Conservation (phyloP, 371 early-diverging fungal genomes). For the Mucor piriformis region DNA sequence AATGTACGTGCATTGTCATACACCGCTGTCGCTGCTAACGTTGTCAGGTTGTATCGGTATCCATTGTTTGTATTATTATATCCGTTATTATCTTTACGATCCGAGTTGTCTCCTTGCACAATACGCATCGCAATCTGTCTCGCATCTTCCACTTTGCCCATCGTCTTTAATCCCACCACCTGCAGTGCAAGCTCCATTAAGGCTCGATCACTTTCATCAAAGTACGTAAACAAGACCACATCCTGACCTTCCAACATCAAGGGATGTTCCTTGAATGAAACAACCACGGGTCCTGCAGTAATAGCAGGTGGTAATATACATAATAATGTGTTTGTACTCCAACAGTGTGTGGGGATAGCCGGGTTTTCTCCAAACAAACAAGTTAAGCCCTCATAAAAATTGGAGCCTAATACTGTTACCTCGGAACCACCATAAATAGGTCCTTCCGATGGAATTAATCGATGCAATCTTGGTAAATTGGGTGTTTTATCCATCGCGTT, state of each 20-base stretch:
- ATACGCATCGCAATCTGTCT: slow-evolving; percentile 66
- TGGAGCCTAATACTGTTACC: slow-evolving; percentile 70
- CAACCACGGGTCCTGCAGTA: slow-evolving; percentile 69
- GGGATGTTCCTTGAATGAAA: slow-evolving; percentile 62
- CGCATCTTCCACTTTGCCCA: slow-evolving; percentile 65
- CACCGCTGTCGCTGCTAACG: slow-evolving; percentile 31
- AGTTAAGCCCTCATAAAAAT: slow-evolving; percentile 67
- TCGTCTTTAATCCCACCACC: slow-evolving; percentile 72
- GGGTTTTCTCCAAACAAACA: slow-evolving; percentile 72
- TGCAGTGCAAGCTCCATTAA: slow-evolving; percentile 79
- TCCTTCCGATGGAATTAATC: slow-evolving; percentile 69
- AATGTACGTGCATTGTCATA: slow-evolving; percentile 44
- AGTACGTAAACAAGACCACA: slow-evolving; percentile 57
- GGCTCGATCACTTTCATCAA: slow-evolving; percentile 75
- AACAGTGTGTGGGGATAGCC: slow-evolving; percentile 64
- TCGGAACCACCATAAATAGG: slow-evolving; percentile 77
- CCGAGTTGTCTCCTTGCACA: slow-evolving; percentile 58
- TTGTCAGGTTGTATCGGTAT: slow-evolving; percentile 29
- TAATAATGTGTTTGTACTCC: slow-evolving; percentile 66
- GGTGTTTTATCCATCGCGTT: slow-evolving; percentile 31
- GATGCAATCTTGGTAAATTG: slow-evolving; percentile 46
- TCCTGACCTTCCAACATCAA: slow-evolving; percentile 54
- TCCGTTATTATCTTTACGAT: slow-evolving; percentile 6
- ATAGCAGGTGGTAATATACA: slow-evolving; percentile 75
- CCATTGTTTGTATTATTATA: slow-evolving; percentile 6